These are phyloP conservation scores for Lunasporangiospora selenospora DNA, from an alignment of 192 early-diverging fungal genomes.

Conservation along the genomic window DNA sequence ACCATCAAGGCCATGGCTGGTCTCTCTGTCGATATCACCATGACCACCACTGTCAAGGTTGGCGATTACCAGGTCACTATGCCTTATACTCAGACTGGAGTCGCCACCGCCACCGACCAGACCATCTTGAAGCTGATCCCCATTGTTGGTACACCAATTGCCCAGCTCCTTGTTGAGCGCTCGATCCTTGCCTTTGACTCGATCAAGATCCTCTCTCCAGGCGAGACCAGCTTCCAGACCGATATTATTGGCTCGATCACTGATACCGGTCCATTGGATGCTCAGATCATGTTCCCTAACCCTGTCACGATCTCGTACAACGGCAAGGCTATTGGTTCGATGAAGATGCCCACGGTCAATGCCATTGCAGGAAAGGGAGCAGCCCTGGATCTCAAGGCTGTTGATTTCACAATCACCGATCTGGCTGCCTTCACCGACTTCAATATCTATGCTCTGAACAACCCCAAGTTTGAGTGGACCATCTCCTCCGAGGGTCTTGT, in stretches of 20 bases:
- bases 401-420: slow-evolving; percentile 39
- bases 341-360: slow-evolving; percentile 47
- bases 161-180: slow-evolving; percentile 47
- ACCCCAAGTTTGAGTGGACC: slow-evolving; percentile 51
- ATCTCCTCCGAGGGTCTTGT: slow-evolving; percentile 38
- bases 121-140: slow-evolving; percentile 51
- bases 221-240: slow-evolving; percentile 41
- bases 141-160: slow-evolving; percentile 57
- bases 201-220: slow-evolving; percentile 40
- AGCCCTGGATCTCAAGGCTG: slow-evolving; percentile 32
- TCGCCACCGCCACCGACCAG: slow-evolving; percentile 46
- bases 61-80: slow-evolving; percentile 52
- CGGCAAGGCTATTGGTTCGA: slow-evolving; percentile 45
- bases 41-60: slow-evolving; percentile 46
- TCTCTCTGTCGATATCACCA: slow-evolving; percentile 49
- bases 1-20: slow-evolving; percentile 47
- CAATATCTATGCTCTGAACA: slow-evolving; percentile 51
- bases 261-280: slow-evolving; percentile 57
- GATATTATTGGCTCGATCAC: slow-evolving; percentile 54
- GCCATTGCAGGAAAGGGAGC: slow-evolving; percentile 49
- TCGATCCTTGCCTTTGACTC: slow-evolving; percentile 43
- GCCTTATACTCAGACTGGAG: slow-evolving; percentile 45
- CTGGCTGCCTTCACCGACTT: slow-evolving; percentile 47
- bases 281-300: slow-evolving; percentile 52
- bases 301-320: slow-evolving; percentile 49